These are phyloP conservation scores for Cercis canadensis DNA, from an alignment of 306 rosid species.

Conservation along the genomic window DNA sequence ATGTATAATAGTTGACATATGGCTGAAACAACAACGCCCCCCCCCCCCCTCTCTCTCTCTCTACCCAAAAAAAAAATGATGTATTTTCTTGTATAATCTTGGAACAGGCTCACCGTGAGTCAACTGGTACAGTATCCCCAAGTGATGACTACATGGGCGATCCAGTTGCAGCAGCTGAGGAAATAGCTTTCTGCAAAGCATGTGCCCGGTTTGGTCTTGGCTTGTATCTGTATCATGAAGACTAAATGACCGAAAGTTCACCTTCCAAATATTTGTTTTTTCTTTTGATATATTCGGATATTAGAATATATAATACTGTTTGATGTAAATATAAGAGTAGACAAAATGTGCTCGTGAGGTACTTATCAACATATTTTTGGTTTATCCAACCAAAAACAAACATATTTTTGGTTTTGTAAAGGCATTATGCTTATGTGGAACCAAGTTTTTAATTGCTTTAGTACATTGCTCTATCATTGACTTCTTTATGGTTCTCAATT, in stretches of 20 bases:
- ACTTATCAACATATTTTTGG: too few species aligned
- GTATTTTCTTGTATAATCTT: neutral
- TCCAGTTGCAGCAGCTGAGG: constrained; percentile 97
- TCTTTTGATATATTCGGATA: constrained; percentile 24
- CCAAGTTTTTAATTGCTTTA: neutral
- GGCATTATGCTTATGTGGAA: constrained; percentile 20
- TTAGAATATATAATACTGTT: constrained; percentile 10
- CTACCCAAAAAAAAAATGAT: too few species aligned
- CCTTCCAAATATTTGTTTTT: constrained; percentile 26
- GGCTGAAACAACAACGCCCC: too few species aligned
- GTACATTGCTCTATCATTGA: too few species aligned
- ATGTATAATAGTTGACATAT: too few species aligned
- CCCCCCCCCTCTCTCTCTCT: too few species aligned
- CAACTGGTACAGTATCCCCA: constrained; percentile 84
- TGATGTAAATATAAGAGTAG: constrained; percentile 42
- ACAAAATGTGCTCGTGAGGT: neutral
- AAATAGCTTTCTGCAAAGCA: constrained; percentile 93
- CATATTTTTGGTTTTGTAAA: neutral
- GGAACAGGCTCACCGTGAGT: constrained; percentile 88
- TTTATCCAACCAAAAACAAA: neutral
- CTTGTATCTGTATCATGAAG: constrained; percentile 88
- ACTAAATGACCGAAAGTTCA: constrained; percentile 41
- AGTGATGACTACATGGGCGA: constrained; percentile 54
- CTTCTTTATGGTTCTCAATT: too few species aligned
- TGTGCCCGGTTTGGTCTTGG: constrained; percentile 99